These are phyloP conservation scores for Hygrophoropsis aurantiaca DNA, from an alignment of 768 basidiomycete genomes.

Conservation along the genomic window DNA sequence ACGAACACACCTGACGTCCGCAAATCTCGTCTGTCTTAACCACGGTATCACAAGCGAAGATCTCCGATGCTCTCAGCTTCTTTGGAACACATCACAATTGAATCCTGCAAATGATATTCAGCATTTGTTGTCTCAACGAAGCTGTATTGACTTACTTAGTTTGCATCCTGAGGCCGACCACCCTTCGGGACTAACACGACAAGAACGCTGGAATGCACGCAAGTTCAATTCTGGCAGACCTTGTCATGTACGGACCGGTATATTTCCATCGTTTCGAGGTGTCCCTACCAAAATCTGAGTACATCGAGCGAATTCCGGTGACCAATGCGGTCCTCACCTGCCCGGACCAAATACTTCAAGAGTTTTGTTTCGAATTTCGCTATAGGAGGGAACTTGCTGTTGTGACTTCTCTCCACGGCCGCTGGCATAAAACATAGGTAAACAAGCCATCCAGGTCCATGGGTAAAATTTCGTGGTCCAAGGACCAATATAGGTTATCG, in stretches of 20 bases:
- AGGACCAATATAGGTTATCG: too few species aligned
- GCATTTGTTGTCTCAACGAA: background rate
- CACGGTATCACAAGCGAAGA: slow-evolving; percentile 21
- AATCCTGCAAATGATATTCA: slow-evolving; percentile 13
- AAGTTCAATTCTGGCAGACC: slow-evolving; percentile 10
- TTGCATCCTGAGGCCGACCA: slow-evolving; percentile 16
- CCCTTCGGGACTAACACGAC: slow-evolving; percentile 16
- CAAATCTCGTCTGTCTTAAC: slow-evolving; percentile 15
- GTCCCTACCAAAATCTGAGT: slow-evolving; percentile 18
- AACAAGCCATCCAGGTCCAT: too few species aligned
- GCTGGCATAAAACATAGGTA: too few species aligned
- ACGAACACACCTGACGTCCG: slow-evolving; percentile 24
- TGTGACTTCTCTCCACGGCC: too few species aligned
- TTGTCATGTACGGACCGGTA: slow-evolving; percentile 11
- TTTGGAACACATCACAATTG: slow-evolving; percentile 29
- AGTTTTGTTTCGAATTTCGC: too few species aligned
- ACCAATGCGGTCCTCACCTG: too few species aligned
- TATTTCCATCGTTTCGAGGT: slow-evolving; percentile 19
- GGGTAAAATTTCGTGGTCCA: too few species aligned
- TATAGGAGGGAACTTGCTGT: too few species aligned
- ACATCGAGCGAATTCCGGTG: slow-evolving; percentile 24
- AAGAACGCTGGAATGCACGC: slow-evolving; percentile 23
- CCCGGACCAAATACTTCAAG: too few species aligned
- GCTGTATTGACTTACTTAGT: background rate
- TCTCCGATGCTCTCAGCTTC: slow-evolving; percentile 29